Percentiles rank a stretch among this genome's conserved stretches.
Evolutionary conservation across 768 basidiomycete genomes (phyloP).

Genomic region (Guyanaporus albipodus): DNA sequence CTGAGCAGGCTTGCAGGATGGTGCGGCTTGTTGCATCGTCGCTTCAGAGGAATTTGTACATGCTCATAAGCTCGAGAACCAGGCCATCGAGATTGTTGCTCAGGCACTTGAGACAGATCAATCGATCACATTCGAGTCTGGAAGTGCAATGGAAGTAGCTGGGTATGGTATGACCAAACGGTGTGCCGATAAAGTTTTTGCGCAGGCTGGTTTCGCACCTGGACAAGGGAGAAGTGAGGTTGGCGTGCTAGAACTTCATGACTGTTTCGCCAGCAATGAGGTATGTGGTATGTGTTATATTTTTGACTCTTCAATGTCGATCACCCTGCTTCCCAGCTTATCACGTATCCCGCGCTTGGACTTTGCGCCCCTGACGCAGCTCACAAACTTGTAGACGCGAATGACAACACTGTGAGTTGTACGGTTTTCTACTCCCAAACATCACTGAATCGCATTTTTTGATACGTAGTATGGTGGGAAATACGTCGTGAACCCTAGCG

Average conservation of each 20-base stretch:
- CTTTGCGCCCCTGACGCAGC: constrained; percentile 65
- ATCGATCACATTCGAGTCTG: constrained; percentile 57
- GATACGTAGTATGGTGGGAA: constrained; percentile 69
- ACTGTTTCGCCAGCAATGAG: constrained; percentile 84
- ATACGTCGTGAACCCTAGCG: constrained; percentile 80
- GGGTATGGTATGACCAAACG: constrained; percentile 74
- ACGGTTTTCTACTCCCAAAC: not conserved
- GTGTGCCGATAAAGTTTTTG: constrained; percentile 66
- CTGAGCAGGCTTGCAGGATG: constrained; percentile 44
- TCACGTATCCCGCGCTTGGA: constrained; percentile 79
- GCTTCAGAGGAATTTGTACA: constrained; percentile 79
- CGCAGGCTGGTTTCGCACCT: constrained; percentile 61
- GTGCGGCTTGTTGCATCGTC: constrained; percentile 72
- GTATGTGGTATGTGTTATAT: constrained; percentile 31
- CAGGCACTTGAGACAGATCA: constrained; percentile 65
- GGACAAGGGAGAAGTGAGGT: constrained; percentile 67
- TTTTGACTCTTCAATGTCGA: not conserved
- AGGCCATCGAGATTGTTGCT: constrained; percentile 79
- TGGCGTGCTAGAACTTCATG: constrained; percentile 83
- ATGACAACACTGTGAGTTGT: constrained; percentile 69
- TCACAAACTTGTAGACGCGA: constrained; percentile 65
- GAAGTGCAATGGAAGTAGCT: constrained; percentile 75
- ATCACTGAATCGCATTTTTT: not conserved
- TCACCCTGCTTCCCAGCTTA: constrained; percentile 43
- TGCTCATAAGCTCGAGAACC: constrained; percentile 69